These are phyloP conservation scores for Citropsis articulata DNA, from an alignment of 345 rosid genomes.

Conservation along the genomic window DNA sequence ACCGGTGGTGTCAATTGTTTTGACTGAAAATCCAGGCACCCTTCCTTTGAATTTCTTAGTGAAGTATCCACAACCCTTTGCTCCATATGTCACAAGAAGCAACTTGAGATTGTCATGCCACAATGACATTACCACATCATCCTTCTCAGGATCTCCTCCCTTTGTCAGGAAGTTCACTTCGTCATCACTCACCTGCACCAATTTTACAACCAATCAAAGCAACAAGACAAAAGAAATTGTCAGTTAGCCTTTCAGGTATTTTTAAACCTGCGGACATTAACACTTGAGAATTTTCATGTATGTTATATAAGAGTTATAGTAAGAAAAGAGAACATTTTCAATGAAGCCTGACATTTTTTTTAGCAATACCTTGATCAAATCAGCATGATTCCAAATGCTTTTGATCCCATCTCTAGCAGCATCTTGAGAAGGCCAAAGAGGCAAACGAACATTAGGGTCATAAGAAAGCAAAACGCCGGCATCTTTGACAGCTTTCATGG, in stretches of 20 bases:
- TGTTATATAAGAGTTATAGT: not conserved
- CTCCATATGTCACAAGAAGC: slow-evolving; percentile 66
- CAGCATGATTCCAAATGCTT: slow-evolving; percentile 65
- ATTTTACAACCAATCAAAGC: no score
- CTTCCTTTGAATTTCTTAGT: slow-evolving; percentile 55
- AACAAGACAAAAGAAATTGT: no score
- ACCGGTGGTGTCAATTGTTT: slow-evolving; percentile 64
- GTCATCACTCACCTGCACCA: slow-evolving; percentile 51
- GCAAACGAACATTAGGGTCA: slow-evolving; percentile 65
- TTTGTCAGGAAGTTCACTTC: slow-evolving; percentile 53
- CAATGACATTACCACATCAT: slow-evolving; percentile 50
- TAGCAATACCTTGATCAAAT: slow-evolving; percentile 48
- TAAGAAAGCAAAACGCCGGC: slow-evolving; percentile 59
- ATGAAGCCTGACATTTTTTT: not conserved
- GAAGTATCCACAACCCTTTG: slow-evolving; percentile 64
- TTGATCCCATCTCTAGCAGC: slow-evolving; percentile 61
- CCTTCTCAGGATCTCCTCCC: slow-evolving; percentile 50
- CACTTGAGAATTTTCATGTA: no score
- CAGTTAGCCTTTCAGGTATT: no score
- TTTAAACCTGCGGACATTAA: no score
- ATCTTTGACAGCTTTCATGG: slow-evolving; percentile 62
- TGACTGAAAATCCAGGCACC: slow-evolving; percentile 45
- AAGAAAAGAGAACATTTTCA: not conserved
- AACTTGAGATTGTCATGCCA: slow-evolving; percentile 58
- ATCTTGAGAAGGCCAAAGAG: slow-evolving; percentile 61